Evolutionary conservation across 2,329 filamentous ascomycete species (phyloP), one percentile per base, ranked within the genome.

Genomic region (Cytospora piceae): DNA sequence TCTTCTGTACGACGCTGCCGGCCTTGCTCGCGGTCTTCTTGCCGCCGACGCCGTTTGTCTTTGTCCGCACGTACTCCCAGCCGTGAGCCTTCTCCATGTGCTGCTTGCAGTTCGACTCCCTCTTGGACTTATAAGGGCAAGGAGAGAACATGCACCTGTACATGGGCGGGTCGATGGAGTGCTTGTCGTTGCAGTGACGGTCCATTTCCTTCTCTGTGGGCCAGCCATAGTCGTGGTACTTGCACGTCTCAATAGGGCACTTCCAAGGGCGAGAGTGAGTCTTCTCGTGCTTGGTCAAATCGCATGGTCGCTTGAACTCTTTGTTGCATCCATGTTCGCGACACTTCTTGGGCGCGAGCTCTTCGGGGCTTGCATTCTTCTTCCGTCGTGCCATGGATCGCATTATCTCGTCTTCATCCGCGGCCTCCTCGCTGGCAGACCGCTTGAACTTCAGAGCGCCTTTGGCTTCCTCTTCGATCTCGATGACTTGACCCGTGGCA

Each of bases 161-260:
- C 81, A 96, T 88, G 53, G 88, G 83, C 5, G 95, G 94, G 39
- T 88, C 84, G 61, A 86, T 80, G 22, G 92, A 94, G 80, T 99
- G 95, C 81, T 96, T 97, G 82, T 99, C 95, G 77, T 97, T 97
- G 78, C 93, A 86, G 77, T 99, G 95, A 61, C 95, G 91, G 72
- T 97, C 94, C 79, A 94, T 91, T 80, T 98, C 95, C 80, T 99
- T 98, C 79, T 98, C 94, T 0, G 95, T 98, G 5, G 95, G 94
- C 91, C 94, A 98, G 58, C 95, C 95, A 72, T 91, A 88, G 39
- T 90, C 86, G 76, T 91, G 88, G 78, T 97, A 98, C 76, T 96
- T 96, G 90, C 95, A 98, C 55, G 86, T 88, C 51, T 85, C 74
- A 27, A 92, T 82, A 8, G 88, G 85, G 78, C 95, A 99, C 82